A percentile compares a stretch with the other conserved stretches of the same genome.
Evolutionary conservation across 768 basidiomycete species (phyloP).

Genomic region (Podaxis sp.): DNA sequence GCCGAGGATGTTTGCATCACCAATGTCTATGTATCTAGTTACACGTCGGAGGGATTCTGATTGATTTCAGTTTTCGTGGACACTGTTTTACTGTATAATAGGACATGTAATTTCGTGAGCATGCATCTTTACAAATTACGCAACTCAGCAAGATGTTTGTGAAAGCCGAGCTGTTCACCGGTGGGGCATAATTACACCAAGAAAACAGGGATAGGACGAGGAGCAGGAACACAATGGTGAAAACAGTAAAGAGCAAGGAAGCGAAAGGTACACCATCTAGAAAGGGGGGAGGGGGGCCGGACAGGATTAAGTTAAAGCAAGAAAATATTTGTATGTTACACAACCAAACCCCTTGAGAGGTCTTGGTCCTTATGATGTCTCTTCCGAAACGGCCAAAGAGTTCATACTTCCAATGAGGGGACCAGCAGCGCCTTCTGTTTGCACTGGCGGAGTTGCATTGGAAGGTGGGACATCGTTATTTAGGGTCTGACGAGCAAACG

Average conservation of each 20-base stretch:
- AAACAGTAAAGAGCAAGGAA: conserved; percentile 3
- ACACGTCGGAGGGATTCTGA: not conserved
- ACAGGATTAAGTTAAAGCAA: conserved; percentile 20
- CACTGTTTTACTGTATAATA: not conserved
- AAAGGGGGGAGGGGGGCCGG: not conserved
- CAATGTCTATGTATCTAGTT: not conserved
- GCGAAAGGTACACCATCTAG: conserved; percentile 17
- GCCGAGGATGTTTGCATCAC: not conserved
- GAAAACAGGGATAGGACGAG: not conserved
- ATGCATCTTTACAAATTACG: conserved; percentile 4
- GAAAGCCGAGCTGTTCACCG: not conserved
- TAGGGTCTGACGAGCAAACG: conserved; percentile 60
- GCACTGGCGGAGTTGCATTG: not conserved
- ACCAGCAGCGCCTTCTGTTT: not conserved
- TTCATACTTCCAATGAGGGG: conserved; percentile 10
- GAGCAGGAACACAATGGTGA: conserved; percentile 8
- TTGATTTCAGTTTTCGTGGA: not conserved
- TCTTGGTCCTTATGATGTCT: conserved; percentile 15
- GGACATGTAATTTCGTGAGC: not conserved
- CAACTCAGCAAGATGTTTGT: not conserved
- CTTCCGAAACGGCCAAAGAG: conserved; percentile 7
- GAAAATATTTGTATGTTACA: conserved; percentile 12
- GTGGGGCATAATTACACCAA: conserved; percentile 2
- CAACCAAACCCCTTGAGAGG: not conserved
- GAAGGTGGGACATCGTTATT: conserved; percentile 22